These are phyloP conservation scores for Naumovozyma baii DNA, from an alignment of 805 yeast species.

Conservation along the genomic window DNA sequence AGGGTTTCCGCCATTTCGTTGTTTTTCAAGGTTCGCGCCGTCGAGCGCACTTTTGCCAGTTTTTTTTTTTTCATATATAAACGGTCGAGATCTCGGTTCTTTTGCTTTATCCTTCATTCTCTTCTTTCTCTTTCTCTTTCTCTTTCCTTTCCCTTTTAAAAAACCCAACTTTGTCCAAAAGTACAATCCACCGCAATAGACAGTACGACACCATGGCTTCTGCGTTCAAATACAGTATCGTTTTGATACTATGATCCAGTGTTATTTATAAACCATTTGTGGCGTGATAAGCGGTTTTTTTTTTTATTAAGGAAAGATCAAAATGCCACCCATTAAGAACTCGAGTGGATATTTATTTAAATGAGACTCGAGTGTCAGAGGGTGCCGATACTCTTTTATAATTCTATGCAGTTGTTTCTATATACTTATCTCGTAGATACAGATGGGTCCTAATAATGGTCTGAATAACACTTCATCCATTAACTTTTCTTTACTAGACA, in stretches of 20 bases:
- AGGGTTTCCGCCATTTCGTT: background rate
- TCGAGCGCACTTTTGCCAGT: background rate
- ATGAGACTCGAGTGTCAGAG: constrained; percentile 32
- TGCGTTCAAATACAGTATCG: constrained; percentile 12
- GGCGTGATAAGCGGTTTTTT: constrained; percentile 27
- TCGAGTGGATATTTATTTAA: constrained; percentile 21
- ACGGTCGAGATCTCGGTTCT: background rate
- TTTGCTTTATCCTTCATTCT: background rate
- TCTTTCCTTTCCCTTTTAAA: constrained; percentile 12
- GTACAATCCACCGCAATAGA: constrained; percentile 57
- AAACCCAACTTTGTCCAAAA: constrained; percentile 52
- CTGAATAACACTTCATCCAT: constrained; percentile 6
- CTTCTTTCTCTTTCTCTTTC: background rate
- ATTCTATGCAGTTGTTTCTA: background rate
- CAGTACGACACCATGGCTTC: constrained; percentile 41
- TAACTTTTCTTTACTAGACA: background rate
- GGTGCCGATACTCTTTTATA: constrained; percentile 1
- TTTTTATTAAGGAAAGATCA: constrained; percentile 21
- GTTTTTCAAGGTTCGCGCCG: background rate
- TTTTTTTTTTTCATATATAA: too few species aligned
- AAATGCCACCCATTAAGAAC: constrained; percentile 28
- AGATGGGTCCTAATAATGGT: constrained; percentile 18
- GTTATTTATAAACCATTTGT: too few species aligned
- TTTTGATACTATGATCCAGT: constrained; percentile 2
- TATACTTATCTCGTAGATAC: constrained; percentile 7